Percentiles rank a stretch among this genome's conserved stretches.
These are phyloP conservation scores for Grigorovia yakushimaensis DNA, from an alignment of 805 yeast species.

Conservation along the genomic window DNA sequence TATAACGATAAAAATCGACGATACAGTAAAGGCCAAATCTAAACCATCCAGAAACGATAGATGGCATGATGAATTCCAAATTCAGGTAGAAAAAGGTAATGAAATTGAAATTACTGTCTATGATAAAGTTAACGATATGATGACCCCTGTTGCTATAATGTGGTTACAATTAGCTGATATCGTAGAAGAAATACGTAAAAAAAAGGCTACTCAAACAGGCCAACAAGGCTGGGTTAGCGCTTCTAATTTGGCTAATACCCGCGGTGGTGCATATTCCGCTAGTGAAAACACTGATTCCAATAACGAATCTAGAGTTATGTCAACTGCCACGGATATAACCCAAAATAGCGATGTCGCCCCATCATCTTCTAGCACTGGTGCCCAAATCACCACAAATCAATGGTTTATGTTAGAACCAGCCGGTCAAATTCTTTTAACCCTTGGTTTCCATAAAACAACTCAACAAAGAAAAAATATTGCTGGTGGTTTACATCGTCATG, in stretches of 20 bases:
- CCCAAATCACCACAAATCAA: conserved; percentile 32
- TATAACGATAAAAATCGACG: conserved; percentile 77
- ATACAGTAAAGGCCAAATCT: conserved; percentile 70
- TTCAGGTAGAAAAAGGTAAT: conserved; percentile 81
- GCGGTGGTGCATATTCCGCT: background rate
- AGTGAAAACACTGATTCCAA: background rate
- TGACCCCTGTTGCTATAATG: conserved; percentile 81
- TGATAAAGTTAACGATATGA: conserved; percentile 58
- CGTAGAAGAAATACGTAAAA: conserved; percentile 89
- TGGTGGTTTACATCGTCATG: conserved; percentile 85
- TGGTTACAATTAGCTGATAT: conserved; percentile 89
- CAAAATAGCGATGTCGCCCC: background rate
- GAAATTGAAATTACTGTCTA: conserved; percentile 84
- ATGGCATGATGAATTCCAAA: conserved; percentile 72
- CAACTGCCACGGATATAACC: conserved; percentile 1
- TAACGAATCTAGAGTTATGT: background rate
- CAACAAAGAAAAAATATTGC: conserved; percentile 37
- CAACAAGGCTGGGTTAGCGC: conserved; percentile 87
- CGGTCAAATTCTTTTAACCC: conserved; percentile 72
- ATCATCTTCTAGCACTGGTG: background rate
- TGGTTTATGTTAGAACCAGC: conserved; percentile 94
- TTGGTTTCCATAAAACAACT: conserved; percentile 69
- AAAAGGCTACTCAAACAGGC: conserved; percentile 69
- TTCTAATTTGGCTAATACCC: conserved; percentile 28
- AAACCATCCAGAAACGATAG: conserved; percentile 65